Conservation (phyloP, 2,329 filamentous ascomycete species). For the Neonectria coccinea region DNA sequence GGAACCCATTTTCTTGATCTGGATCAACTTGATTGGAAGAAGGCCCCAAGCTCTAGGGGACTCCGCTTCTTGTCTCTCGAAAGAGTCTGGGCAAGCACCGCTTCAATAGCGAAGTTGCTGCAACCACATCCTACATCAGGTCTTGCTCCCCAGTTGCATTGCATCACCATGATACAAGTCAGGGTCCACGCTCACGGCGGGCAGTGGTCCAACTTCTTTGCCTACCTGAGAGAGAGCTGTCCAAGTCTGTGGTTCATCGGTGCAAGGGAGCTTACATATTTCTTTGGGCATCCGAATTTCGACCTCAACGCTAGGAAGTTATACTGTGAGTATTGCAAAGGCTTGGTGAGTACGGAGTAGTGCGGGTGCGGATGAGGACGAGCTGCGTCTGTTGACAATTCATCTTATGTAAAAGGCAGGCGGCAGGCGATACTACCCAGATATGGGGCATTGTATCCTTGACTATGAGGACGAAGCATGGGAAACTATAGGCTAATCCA, state of each 20-base stretch:
- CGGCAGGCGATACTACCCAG: not conserved
- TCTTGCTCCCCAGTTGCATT: not conserved
- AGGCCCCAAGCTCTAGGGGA: not conserved
- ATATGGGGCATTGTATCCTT: not conserved
- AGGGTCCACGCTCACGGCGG: not conserved
- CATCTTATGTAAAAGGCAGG: not conserved
- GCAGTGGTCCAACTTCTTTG: not conserved
- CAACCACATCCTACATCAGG: not conserved
- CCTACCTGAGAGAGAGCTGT: not conserved
- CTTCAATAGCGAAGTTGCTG: not conserved
- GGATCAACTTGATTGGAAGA: not conserved
- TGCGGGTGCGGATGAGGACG: not conserved
- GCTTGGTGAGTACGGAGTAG: too few species aligned
- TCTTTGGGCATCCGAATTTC: not conserved
- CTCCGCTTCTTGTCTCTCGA: not conserved
- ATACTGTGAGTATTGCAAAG: not conserved
- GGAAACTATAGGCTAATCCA: too few species aligned
- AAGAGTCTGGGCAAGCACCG: slow-evolving; percentile 2
- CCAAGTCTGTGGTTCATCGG: not conserved
- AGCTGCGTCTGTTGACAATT: not conserved
- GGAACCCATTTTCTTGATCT: slow-evolving; percentile 7
- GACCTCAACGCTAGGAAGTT: not conserved
- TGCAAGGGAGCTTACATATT: slow-evolving; percentile 2
- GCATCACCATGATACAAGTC: slow-evolving; percentile 1
- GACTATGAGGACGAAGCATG: slow-evolving; percentile 2